Conservation (phyloP, 495 filamentous ascomycete species). For the Amniculicola lignicola region DNA sequence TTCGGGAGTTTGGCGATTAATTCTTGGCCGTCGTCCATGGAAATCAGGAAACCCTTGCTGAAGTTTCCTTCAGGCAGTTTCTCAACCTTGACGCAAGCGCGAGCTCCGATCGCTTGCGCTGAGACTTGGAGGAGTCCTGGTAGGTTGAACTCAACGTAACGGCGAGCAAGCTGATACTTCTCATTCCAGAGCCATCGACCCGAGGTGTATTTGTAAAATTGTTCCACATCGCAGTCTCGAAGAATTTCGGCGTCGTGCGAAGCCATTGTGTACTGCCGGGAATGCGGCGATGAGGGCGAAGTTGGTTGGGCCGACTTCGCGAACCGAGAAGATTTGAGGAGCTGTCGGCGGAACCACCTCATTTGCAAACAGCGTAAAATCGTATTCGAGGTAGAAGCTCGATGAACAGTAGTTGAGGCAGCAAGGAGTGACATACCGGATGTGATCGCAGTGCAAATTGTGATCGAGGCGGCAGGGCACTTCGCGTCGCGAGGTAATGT, state of each 20-base stretch:
- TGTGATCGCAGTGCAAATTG: neutral
- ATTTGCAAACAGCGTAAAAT: constrained; percentile 7
- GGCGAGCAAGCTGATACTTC: constrained; percentile 12
- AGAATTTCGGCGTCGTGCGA: constrained; percentile 5
- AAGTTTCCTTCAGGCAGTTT: constrained; percentile 20
- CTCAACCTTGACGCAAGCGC: constrained; percentile 8
- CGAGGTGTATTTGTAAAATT: constrained; percentile 14
- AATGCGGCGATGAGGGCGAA: constrained; percentile 5
- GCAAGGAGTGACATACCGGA: constrained; percentile 3
- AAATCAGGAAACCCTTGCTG: constrained; percentile 15
- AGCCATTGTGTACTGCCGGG: constrained; percentile 8
- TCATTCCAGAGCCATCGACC: constrained; percentile 23
- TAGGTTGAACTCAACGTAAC: constrained; percentile 14
- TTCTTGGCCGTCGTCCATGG: constrained; percentile 21
- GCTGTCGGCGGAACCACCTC: constrained; percentile 2
- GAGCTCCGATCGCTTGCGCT: constrained; percentile 13
- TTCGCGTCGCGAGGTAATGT: neutral
- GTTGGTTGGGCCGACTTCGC: neutral
- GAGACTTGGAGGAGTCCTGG: constrained; percentile 8
- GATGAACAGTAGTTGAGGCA: constrained; percentile 1
- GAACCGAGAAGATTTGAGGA: constrained; percentile 5
- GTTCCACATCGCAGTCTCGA: constrained; percentile 7
- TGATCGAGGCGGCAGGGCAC: neutral
- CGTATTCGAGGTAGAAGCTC: constrained; percentile 1
- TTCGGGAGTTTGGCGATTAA: constrained; percentile 17